A percentile compares a stretch with the other conserved stretches of the same genome.
Evolutionary conservation across 176 grass and related monocot species (phyloP).

Genomic region (Carex myosuroides): DNA sequence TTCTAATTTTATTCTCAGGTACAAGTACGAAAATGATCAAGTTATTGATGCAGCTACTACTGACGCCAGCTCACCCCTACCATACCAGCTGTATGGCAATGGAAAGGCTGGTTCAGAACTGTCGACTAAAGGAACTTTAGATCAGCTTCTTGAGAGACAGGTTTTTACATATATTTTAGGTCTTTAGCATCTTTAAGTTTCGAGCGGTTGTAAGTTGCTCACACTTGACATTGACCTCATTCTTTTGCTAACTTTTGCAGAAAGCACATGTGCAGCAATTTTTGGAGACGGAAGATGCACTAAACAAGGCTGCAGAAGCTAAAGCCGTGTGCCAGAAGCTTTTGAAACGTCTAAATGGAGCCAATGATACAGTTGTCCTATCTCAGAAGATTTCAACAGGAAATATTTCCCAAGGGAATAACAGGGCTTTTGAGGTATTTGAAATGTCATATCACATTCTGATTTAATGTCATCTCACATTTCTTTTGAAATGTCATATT

Average conservation of each 20-base stretch:
- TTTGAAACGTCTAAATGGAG: constrained; percentile 71
- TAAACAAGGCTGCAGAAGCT: constrained; percentile 97
- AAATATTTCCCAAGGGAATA: constrained; percentile 62
- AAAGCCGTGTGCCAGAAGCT: constrained; percentile 88
- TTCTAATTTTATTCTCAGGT: constrained; percentile 56
- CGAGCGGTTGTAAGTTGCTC: not conserved
- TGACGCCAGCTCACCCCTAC: constrained; percentile 94
- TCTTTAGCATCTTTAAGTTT: not conserved
- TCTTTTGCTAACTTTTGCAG: constrained; percentile 48
- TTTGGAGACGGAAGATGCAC: constrained; percentile 97
- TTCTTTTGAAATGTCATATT: constrained; percentile 1
- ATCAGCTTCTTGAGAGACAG: constrained; percentile 98
- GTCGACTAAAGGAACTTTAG: constrained; percentile 77
- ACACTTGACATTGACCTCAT: constrained; percentile 22
- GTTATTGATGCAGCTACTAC: constrained; percentile 95
- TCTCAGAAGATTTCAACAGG: constrained; percentile 52
- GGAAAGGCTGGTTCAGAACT: constrained; percentile 80
- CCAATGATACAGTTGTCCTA: constrained; percentile 35
- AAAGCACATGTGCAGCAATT: constrained; percentile 99
- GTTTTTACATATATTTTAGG: constrained; percentile 31
- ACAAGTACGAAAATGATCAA: constrained; percentile 97
- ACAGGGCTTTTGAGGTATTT: constrained; percentile 69
- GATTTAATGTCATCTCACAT: not conserved
- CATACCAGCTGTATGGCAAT: constrained; percentile 98
- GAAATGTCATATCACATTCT: constrained; percentile 4